phyloP scores from a whole-genome alignment of 768 basidiomycete genomes.

The Suillus cothurnatus region DNA sequence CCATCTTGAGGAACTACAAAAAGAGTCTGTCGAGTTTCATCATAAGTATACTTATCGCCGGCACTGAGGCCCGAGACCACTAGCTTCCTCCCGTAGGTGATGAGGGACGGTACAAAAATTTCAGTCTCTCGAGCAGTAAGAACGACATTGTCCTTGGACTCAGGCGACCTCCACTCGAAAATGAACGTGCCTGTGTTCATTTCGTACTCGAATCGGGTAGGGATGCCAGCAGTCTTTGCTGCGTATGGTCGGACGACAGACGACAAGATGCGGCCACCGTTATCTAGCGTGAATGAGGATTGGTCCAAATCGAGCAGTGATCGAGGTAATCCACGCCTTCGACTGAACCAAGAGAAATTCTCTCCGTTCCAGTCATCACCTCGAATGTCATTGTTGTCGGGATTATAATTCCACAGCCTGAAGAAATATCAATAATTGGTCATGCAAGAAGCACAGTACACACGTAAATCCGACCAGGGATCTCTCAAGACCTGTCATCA shows the following conservation, averaged over 20 bases:
- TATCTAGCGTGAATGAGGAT: slow-evolving; percentile 71
- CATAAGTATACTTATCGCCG: slow-evolving; percentile 58
- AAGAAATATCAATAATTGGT: neutral
- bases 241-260: slow-evolving; percentile 90
- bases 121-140: slow-evolving; percentile 72
- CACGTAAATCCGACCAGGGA: slow-evolving; percentile 85
- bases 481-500: slow-evolving; percentile 81
- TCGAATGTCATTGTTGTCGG: slow-evolving; percentile 70
- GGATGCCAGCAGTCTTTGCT: slow-evolving; percentile 87
- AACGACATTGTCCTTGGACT: slow-evolving; percentile 4
- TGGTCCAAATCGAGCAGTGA: slow-evolving; percentile 61
- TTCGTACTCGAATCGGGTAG: slow-evolving; percentile 73
- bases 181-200: slow-evolving; percentile 68
- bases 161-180: slow-evolving; percentile 60
- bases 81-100: slow-evolving; percentile 59
- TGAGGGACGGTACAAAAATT: slow-evolving; percentile 71
- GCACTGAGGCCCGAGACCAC: slow-evolving; percentile 56
- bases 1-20: slow-evolving; percentile 56
- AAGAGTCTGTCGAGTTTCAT: slow-evolving; percentile 71
- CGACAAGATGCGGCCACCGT: slow-evolving; percentile 76
- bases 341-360: slow-evolving; percentile 95
- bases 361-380: slow-evolving; percentile 97
- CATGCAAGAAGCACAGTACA: slow-evolving; percentile 33
- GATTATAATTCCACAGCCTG: slow-evolving; percentile 96
- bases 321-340: slow-evolving; percentile 54